These are phyloP conservation scores for Hygrophorus pudorinus DNA, from an alignment of 768 basidiomycete species.

Conservation along the genomic window DNA sequence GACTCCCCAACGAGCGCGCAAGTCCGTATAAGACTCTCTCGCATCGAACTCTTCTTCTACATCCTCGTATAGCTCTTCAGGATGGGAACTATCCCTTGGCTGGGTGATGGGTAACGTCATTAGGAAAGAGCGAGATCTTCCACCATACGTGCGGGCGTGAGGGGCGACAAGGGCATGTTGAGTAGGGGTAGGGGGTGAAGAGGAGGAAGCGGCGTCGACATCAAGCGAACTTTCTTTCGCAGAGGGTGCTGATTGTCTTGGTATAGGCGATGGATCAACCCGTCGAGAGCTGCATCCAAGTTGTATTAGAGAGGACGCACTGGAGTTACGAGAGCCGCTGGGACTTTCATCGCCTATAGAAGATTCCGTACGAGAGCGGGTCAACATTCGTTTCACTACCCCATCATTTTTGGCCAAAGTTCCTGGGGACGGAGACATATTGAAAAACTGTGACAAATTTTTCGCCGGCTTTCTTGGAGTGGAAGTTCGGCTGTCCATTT, in stretches of 20 bases:
- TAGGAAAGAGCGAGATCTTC: slow-evolving; percentile 73
- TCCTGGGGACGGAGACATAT: not conserved
- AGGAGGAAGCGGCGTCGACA: not conserved
- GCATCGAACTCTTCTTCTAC: slow-evolving; percentile 40
- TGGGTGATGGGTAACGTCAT: slow-evolving; percentile 40
- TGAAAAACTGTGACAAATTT: slow-evolving; percentile 38
- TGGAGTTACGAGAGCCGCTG: not conserved
- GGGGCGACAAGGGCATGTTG: slow-evolving; percentile 19
- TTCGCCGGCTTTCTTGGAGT: slow-evolving; percentile 20
- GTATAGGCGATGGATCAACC: not conserved
- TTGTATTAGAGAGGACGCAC: not conserved
- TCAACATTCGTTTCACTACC: slow-evolving; percentile 63
- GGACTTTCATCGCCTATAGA: slow-evolving; percentile 27
- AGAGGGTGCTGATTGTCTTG: not conserved
- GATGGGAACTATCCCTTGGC: slow-evolving; percentile 13
- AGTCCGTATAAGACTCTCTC: slow-evolving; percentile 67
- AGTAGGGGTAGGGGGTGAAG: not conserved
- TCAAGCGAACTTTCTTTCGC: not conserved
- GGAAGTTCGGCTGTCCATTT: not conserved
- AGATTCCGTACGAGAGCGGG: slow-evolving; percentile 55
- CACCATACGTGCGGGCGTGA: slow-evolving; percentile 60
- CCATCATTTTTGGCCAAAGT: not conserved
- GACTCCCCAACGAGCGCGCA: slow-evolving; percentile 74
- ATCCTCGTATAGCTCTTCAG: slow-evolving; percentile 20
- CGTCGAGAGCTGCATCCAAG: not conserved